Percentiles rank a stretch among this genome's conserved stretches.
phyloP scores from a whole-genome alignment of 2,329 filamentous ascomycete species.

The Xylaria multiplex region DNA sequence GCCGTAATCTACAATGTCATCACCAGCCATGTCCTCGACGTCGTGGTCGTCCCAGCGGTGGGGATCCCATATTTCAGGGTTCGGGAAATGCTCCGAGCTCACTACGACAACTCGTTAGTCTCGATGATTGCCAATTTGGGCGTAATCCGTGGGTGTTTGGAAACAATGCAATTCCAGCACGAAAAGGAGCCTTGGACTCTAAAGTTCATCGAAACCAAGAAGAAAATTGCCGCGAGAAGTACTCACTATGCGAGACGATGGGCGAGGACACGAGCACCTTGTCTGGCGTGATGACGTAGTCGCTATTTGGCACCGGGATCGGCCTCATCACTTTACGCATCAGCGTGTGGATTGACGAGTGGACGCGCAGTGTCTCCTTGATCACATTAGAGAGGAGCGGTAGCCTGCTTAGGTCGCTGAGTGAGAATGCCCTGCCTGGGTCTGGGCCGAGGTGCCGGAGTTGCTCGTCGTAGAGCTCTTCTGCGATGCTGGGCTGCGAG shows the following conservation, averaged over 20 bases:
- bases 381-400: conserved; percentile 71
- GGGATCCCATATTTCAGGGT: conserved; percentile 69
- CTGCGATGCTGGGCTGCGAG: conserved; percentile 72
- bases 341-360: conserved; percentile 78
- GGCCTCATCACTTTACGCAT: conserved; percentile 77
- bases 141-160: too few species aligned
- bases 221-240: too few species aligned
- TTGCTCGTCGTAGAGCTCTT: conserved; percentile 77
- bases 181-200: too few species aligned
- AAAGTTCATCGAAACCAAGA: too few species aligned
- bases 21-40: conserved; percentile 28
- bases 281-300: conserved; percentile 66
- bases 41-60: conserved; percentile 66
- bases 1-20: conserved; percentile 45
- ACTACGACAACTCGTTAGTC: conserved; percentile 38
- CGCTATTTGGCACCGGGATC: conserved; percentile 66
- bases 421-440: conserved; percentile 56
- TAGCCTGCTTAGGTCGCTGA: conserved; percentile 68
- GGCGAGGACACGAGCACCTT: conserved; percentile 57
- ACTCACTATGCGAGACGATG: conserved; percentile 49
- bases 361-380: conserved; percentile 77
- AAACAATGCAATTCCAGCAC: too few species aligned
- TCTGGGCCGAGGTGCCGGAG: conserved; percentile 61
- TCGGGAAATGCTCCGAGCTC: conserved; percentile 68
- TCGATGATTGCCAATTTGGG: too few species aligned